phyloP scores from a whole-genome alignment of 1,139 yeast genomes.

The Groenewaldozyma auringiensis region DNA sequence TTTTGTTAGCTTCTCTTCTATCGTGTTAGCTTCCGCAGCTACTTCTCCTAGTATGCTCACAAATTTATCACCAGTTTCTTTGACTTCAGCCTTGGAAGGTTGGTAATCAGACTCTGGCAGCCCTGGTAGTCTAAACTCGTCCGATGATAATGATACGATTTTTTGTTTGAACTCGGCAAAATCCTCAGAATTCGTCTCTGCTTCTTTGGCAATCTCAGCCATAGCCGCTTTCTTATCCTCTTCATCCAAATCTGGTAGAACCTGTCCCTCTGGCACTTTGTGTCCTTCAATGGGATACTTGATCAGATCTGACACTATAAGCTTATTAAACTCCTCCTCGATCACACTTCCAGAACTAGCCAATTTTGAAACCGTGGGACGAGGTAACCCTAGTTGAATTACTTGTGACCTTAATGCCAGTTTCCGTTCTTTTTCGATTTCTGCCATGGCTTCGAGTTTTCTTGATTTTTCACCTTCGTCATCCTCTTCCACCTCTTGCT shows the following conservation, averaged over 20 bases:
- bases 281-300: slow-evolving; percentile 28
- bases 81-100: not conserved
- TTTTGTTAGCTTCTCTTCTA: slow-evolving; percentile 31
- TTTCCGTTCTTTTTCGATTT: slow-evolving; percentile 22
- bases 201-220: slow-evolving; percentile 30
- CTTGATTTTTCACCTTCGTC: slow-evolving; percentile 36
- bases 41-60: not conserved
- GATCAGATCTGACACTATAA: slow-evolving; percentile 45
- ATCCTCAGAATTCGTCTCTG: not conserved
- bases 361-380: slow-evolving; percentile 37
- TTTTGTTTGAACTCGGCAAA: not conserved
- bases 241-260: slow-evolving; percentile 40
- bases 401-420: slow-evolving; percentile 42
- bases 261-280: slow-evolving; percentile 7
- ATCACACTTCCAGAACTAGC: slow-evolving; percentile 21
- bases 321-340: slow-evolving; percentile 32
- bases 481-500: slow-evolving; percentile 14
- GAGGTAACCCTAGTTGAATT: slow-evolving; percentile 42
- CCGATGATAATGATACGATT: not conserved
- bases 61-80: slow-evolving; percentile 12
- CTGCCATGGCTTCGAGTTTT: slow-evolving; percentile 20
- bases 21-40: slow-evolving; percentile 29
- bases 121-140: not conserved
- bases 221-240: slow-evolving; percentile 28
- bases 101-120: not conserved